phyloP scores from a whole-genome alignment of 2,329 filamentous ascomycete species.

The Byssothecium circinans region DNA sequence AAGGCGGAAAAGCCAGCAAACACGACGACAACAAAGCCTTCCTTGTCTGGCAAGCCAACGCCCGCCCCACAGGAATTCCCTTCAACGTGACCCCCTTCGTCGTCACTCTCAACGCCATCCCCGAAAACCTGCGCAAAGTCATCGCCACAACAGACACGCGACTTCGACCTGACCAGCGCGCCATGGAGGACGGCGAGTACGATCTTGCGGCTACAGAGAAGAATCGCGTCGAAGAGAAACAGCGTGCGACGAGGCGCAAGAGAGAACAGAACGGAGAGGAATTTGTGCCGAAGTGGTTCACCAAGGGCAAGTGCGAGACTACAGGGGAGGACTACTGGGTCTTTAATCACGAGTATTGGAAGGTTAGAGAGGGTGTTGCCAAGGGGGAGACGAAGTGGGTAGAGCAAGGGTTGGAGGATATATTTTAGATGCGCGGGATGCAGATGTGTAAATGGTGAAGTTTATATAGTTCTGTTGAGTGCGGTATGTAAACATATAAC shows the following conservation, averaged over 20 bases:
- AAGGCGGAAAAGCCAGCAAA: conserved; percentile 47
- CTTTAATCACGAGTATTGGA: conserved; percentile 89
- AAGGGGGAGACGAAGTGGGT: conserved; percentile 66
- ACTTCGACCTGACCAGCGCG: conserved; percentile 89
- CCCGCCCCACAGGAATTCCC: conserved; percentile 78
- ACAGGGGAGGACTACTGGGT: conserved; percentile 91
- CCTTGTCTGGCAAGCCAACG: conserved; percentile 88
- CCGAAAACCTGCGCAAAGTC: conserved; percentile 74
- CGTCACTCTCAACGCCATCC: conserved; percentile 87
- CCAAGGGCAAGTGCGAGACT: conserved; percentile 68
- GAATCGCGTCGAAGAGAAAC: conserved; percentile 89
- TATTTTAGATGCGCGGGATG: conserved; percentile 57
- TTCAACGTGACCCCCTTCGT: conserved; percentile 98
- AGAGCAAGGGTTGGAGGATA: conserved; percentile 66
- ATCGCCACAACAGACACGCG: conserved; percentile 91
- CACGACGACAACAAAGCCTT: conserved; percentile 74
- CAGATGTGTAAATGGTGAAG: not conserved
- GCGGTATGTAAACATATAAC: not conserved
- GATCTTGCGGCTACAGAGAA: conserved; percentile 92
- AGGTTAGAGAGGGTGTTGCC: conserved; percentile 67
- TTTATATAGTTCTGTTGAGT: not conserved
- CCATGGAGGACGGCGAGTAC: conserved; percentile 98
- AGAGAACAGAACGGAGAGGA: conserved; percentile 79
- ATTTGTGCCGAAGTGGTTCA: conserved; percentile 85
- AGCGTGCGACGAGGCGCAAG: conserved; percentile 72